A percentile compares a stretch with the other conserved stretches of the same genome.
Evolutionary conservation across 129 eudicot genomes (phyloP).

Genomic region (Ambrosia artemisiifolia): DNA sequence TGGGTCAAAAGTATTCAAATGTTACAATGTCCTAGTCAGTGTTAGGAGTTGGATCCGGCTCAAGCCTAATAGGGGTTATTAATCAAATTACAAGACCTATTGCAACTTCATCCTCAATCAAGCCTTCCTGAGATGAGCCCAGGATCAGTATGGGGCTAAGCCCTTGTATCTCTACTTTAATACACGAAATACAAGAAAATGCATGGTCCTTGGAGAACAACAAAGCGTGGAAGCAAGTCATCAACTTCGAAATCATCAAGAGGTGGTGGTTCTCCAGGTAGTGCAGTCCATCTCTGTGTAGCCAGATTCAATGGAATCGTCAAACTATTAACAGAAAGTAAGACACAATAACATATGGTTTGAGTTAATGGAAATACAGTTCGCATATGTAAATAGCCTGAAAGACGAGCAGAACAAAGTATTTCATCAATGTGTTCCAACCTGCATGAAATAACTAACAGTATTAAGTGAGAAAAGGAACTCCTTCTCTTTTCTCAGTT

Average conservation of each 20-base stretch:
- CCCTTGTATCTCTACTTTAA: too few relatives aligned
- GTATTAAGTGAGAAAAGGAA: neutral
- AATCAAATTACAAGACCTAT: too few relatives aligned
- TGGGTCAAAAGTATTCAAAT: too few relatives aligned
- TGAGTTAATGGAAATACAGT: slow-evolving; percentile 39
- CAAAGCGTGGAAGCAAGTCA: slow-evolving; percentile 92
- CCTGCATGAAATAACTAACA: slow-evolving; percentile 35
- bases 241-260: slow-evolving; percentile 85
- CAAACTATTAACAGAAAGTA: neutral
- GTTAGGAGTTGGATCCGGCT: too few relatives aligned
- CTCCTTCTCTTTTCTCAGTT: neutral
- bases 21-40: too few relatives aligned
- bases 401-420: slow-evolving; percentile 66
- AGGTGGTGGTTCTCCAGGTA: slow-evolving; percentile 91
- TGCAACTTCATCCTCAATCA: too few relatives aligned
- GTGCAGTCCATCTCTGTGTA: slow-evolving; percentile 82
- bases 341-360: neutral
- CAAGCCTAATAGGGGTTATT: too few relatives aligned
- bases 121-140: too few relatives aligned
- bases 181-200: slow-evolving; percentile 59
- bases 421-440: slow-evolving; percentile 84
- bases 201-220: slow-evolving; percentile 82
- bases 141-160: too few relatives aligned
- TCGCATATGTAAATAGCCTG: slow-evolving; percentile 72
- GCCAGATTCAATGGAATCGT: neutral